Percentiles rank a stretch among this genome's conserved stretches.
Conservation (phyloP, 2,329 filamentous ascomycete species). For the Chrysoporthe cubensis region DNA sequence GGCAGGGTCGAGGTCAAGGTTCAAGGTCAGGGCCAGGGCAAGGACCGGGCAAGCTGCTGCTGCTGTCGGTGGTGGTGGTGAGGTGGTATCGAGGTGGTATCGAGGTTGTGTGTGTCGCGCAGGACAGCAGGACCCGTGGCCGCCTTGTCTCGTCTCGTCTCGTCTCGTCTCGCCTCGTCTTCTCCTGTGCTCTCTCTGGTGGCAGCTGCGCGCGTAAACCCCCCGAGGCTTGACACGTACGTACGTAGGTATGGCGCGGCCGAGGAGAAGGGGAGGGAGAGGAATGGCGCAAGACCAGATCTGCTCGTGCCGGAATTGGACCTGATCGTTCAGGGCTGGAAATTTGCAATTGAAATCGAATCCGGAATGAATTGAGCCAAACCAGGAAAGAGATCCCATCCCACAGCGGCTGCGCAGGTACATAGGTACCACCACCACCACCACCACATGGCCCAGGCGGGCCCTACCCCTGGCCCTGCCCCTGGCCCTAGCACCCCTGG, state of each 20-base stretch:
- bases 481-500: too few species aligned
- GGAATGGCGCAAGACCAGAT: neutral
- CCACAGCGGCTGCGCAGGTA: neutral
- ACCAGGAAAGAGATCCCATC: conserved; percentile 1
- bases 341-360: neutral
- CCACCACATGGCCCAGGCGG: too few species aligned
- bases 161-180: too few species aligned
- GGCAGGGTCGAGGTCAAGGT: neutral
- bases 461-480: too few species aligned
- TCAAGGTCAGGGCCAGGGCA: neutral
- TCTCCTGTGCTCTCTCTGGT: too few species aligned
- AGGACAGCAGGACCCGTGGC: neutral
- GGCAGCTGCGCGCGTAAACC: neutral
- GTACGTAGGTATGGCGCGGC: too few species aligned
- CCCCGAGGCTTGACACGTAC: neutral
- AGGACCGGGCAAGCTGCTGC: neutral
- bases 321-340: neutral
- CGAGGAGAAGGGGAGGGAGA: neutral
- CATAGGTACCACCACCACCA: too few species aligned
- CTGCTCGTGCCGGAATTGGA: neutral
- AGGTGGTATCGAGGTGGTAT: neutral
- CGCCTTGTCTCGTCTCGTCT: neutral
- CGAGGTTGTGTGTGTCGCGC: neutral
- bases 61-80: neutral
- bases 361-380: neutral